These are phyloP conservation scores for Butyriboletus appendiculatus DNA, from an alignment of 1,284 basidiomycete genomes.

Conservation along the genomic window DNA sequence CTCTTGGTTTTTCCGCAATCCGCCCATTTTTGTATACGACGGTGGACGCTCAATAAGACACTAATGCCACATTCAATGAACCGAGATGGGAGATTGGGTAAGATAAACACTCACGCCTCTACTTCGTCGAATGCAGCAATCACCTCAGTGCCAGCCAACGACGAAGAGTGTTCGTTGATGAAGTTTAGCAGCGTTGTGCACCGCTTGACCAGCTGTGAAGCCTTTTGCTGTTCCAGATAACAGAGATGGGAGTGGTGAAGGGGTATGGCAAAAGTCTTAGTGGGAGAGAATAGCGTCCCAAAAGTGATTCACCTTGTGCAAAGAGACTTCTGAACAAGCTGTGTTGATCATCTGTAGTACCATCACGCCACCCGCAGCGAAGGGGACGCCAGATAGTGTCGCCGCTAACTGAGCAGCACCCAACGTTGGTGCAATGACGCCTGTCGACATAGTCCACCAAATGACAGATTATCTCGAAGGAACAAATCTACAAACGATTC, in stretches of 20 bases:
- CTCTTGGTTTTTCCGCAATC: slow-evolving; percentile 37
- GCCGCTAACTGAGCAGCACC: slow-evolving; percentile 42
- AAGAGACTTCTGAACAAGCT: slow-evolving; percentile 43
- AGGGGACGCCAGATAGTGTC: slow-evolving; percentile 45
- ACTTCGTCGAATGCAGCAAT: slow-evolving; percentile 44
- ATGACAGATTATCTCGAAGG: neutral
- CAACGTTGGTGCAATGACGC: slow-evolving; percentile 25
- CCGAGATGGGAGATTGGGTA: neutral
- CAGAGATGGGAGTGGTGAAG: neutral
- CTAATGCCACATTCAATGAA: slow-evolving; percentile 26
- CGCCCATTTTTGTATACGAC: slow-evolving; percentile 40
- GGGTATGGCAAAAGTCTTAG: slow-evolving; percentile 7
- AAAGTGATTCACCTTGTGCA: slow-evolving; percentile 43
- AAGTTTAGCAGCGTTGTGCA: slow-evolving; percentile 41
- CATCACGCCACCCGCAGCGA: slow-evolving; percentile 41
- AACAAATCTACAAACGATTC: neutral
- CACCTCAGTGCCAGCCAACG: slow-evolving; percentile 42
- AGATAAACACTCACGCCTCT: slow-evolving; percentile 37
- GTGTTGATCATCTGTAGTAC: slow-evolving; percentile 43
- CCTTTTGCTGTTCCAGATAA: slow-evolving; percentile 38
- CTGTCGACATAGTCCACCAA: slow-evolving; percentile 26
- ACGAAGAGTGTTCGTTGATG: slow-evolving; percentile 40
- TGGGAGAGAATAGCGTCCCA: neutral
- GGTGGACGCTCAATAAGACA: slow-evolving; percentile 39
- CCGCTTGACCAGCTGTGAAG: slow-evolving; percentile 41